These are phyloP conservation scores for Fusarium oxysporum DNA, from an alignment of 2,329 filamentous ascomycete species.

Conservation along the genomic window DNA sequence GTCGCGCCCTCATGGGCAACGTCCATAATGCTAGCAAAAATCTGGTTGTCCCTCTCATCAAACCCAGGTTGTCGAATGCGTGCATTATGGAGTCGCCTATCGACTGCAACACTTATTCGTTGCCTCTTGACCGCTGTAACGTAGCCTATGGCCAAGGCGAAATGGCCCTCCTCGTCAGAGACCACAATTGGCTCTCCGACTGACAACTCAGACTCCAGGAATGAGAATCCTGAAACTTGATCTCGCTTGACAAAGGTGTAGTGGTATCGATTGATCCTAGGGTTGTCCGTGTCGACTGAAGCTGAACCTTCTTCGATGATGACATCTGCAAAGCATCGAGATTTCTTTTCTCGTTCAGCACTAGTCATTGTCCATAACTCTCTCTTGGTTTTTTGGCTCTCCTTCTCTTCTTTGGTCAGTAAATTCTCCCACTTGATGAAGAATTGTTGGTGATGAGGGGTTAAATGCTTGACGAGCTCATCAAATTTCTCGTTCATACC, in stretches of 20 bases:
- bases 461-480: constrained; percentile 82
- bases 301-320: constrained; percentile 83
- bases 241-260: constrained; percentile 86
- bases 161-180: constrained; percentile 94
- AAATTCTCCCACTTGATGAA: constrained; percentile 96
- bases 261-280: constrained; percentile 90
- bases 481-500: constrained; percentile 86
- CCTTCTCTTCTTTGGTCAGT: constrained; percentile 93
- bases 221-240: constrained; percentile 75
- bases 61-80: constrained; percentile 82
- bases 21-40: constrained; percentile 93
- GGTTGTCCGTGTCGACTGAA: constrained; percentile 73
- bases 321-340: constrained; percentile 90
- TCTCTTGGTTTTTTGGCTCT: constrained; percentile 84
- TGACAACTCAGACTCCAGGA: constrained; percentile 88
- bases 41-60: constrained; percentile 80
- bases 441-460: constrained; percentile 79
- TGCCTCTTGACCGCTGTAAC: constrained; percentile 81
- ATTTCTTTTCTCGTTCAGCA: constrained; percentile 84
- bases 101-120: constrained; percentile 87
- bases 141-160: constrained; percentile 92
- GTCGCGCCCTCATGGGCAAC: constrained; percentile 68
- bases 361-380: constrained; percentile 98
- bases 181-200: constrained; percentile 95
- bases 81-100: constrained; percentile 88